These are phyloP conservation scores for Candida suzukii DNA, from an alignment of 805 yeast species.

Conservation along the genomic window DNA sequence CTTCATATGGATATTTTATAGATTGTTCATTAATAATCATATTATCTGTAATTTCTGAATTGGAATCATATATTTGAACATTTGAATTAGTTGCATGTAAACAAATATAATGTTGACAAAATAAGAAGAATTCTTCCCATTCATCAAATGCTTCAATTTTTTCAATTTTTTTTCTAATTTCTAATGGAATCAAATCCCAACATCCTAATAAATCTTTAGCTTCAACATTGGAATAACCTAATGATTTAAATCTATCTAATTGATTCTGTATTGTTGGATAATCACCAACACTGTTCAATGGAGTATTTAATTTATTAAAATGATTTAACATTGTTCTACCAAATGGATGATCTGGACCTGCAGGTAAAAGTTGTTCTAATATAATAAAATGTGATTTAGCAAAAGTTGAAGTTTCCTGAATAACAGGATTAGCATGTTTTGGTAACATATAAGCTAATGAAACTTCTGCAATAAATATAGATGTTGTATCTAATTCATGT, in stretches of 20 bases:
- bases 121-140: slow-evolving; percentile 72
- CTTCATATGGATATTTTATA: not conserved
- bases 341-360: slow-evolving; percentile 57
- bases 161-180: slow-evolving; percentile 33
- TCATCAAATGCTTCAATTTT: slow-evolving; percentile 70
- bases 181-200: slow-evolving; percentile 43
- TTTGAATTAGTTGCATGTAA: slow-evolving; percentile 51
- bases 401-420: slow-evolving; percentile 36
- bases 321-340: slow-evolving; percentile 70
- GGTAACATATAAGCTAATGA: slow-evolving; percentile 77
- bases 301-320: slow-evolving; percentile 58
- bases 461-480: slow-evolving; percentile 73
- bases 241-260: slow-evolving; percentile 34
- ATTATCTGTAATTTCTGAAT: too few relatives aligned
- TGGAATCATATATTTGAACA: slow-evolving; percentile 6
- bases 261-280: slow-evolving; percentile 52
- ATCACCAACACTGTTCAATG: slow-evolving; percentile 53
- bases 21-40: too few relatives aligned
- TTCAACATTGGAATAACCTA: slow-evolving; percentile 44
- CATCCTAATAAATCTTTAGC: slow-evolving; percentile 47
- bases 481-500: slow-evolving; percentile 24
- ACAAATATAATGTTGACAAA: slow-evolving; percentile 68
- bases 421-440: slow-evolving; percentile 54
- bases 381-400: slow-evolving; percentile 53
- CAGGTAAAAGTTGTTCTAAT: slow-evolving; percentile 67